Evolutionary conservation across 2,329 filamentous ascomycete species (phyloP).

Genomic region (Elsinoe ampelina): DNA sequence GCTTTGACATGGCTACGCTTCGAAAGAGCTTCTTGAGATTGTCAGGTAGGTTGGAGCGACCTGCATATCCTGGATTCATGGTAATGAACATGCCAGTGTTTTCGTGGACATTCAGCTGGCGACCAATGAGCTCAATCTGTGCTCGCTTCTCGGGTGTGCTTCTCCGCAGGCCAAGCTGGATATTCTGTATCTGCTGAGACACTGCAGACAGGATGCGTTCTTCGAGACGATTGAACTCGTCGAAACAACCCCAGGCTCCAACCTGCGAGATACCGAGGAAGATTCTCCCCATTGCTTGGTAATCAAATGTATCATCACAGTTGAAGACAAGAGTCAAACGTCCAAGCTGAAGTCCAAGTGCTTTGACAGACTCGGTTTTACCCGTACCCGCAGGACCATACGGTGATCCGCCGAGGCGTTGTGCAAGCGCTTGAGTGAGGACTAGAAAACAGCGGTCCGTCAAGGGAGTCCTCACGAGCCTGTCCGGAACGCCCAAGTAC

Average conservation of each 20-base stretch:
- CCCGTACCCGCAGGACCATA: conserved; percentile 96
- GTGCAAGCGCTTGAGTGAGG: conserved; percentile 88
- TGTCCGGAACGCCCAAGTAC: conserved; percentile 91
- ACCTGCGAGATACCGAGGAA: conserved; percentile 99
- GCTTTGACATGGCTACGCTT: conserved; percentile 99
- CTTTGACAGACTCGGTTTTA: conserved; percentile 98
- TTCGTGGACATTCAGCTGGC: conserved; percentile 77
- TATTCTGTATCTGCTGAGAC: conserved; percentile 98
- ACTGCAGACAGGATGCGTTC: conserved; percentile 96
- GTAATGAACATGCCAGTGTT: conserved; percentile 99
- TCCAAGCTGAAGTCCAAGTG: conserved; percentile 88
- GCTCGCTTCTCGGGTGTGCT: conserved; percentile 70
- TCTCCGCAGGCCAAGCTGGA: conserved; percentile 88
- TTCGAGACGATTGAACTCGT: conserved; percentile 98
- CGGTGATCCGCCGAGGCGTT: conserved; percentile 89
- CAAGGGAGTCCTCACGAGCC: conserved; percentile 89
- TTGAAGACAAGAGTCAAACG: conserved; percentile 98
- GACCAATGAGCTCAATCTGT: conserved; percentile 89
- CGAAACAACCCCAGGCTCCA: conserved; percentile 98
- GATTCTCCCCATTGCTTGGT: conserved; percentile 98
- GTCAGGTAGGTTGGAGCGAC: conserved; percentile 93
- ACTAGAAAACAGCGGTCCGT: conserved; percentile 98
- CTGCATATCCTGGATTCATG: conserved; percentile 99
- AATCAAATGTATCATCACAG: conserved; percentile 98
- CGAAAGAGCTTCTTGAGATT: conserved; percentile 99